phyloP scores from a whole-genome alignment of 2,329 filamentous ascomycete genomes.

The Dactylellina leptospora region DNA sequence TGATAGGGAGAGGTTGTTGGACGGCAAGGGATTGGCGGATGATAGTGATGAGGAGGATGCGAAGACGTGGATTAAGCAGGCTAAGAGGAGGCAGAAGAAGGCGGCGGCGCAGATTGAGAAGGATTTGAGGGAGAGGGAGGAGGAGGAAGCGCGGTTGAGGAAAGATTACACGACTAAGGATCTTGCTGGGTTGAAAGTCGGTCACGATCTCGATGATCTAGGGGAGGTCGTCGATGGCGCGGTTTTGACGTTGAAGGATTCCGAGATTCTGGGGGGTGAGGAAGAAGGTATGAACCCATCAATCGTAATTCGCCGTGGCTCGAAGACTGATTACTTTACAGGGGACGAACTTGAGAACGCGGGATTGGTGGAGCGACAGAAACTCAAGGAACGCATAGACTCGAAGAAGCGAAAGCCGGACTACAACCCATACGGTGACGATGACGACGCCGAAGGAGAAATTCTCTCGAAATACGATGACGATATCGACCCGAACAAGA shows the following conservation, averaged over 20 bases:
- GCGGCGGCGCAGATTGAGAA: constrained; percentile 78
- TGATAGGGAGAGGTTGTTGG: constrained; percentile 76
- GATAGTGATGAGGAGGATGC: constrained; percentile 71
- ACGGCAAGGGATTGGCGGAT: constrained; percentile 86
- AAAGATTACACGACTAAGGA: constrained; percentile 84
- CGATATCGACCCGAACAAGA: constrained; percentile 88
- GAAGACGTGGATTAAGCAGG: constrained; percentile 83
- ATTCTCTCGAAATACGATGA: constrained; percentile 94
- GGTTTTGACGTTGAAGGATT: constrained; percentile 92
- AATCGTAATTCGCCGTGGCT: not conserved
- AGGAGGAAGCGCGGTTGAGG: constrained; percentile 73
- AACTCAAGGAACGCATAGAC: constrained; percentile 77
- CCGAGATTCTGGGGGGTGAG: constrained; percentile 74
- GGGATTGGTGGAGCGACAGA: constrained; percentile 75
- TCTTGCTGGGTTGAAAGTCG: constrained; percentile 88
- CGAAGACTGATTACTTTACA: constrained; percentile 64
- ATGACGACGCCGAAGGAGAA: constrained; percentile 68
- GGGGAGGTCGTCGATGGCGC: constrained; percentile 81
- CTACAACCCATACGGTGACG: constrained; percentile 84
- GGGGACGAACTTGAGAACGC: constrained; percentile 89
- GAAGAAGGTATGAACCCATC: constrained; percentile 68
- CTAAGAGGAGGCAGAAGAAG: constrained; percentile 94
- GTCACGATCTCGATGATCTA: constrained; percentile 83
- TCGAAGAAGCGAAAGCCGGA: constrained; percentile 88
- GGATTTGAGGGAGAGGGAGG: constrained; percentile 69